These are phyloP conservation scores for Ogataea methylovora DNA, from an alignment of 805 yeast genomes.

Conservation along the genomic window DNA sequence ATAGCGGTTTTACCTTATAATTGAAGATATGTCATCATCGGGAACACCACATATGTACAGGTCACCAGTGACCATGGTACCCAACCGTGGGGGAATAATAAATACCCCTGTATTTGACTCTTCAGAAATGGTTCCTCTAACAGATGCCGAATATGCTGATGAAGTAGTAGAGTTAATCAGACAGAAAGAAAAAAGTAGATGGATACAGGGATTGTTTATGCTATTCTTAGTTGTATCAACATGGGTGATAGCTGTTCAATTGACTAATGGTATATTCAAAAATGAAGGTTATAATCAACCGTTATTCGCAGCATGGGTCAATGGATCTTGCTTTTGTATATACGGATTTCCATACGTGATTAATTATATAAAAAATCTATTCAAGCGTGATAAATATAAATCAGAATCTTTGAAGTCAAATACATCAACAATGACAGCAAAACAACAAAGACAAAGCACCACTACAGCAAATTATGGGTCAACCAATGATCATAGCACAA, in stretches of 20 bases:
- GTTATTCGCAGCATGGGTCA: conserved; percentile 35
- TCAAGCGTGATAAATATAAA: not conserved
- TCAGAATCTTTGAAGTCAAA: not conserved
- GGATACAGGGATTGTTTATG: conserved; percentile 35
- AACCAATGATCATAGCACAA: conserved; percentile 1
- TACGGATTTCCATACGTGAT: conserved; percentile 34
- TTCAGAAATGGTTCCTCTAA: not conserved
- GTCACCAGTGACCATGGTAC: not conserved
- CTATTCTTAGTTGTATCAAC: conserved; percentile 34
- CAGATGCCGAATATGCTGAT: conserved; percentile 17
- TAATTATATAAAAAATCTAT: not conserved
- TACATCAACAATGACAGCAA: not conserved
- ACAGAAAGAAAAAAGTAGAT: conserved; percentile 32
- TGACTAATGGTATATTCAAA: conserved; percentile 42
- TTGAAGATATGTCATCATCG: no score
- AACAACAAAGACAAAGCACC: no score
- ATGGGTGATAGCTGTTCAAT: conserved; percentile 43
- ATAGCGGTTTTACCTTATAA: no score
- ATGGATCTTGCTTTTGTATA: conserved; percentile 40
- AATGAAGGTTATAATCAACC: conserved; percentile 43
- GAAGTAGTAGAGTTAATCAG: conserved; percentile 25
- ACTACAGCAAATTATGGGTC: conserved; percentile 4
- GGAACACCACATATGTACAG: no score
- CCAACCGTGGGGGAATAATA: not conserved
- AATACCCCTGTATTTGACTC: not conserved